A percentile compares a stretch with the other conserved stretches of the same genome.
Evolutionary conservation across 2,329 filamentous ascomycete genomes (phyloP).

Genomic region (Ampelomyces quisqualis): DNA sequence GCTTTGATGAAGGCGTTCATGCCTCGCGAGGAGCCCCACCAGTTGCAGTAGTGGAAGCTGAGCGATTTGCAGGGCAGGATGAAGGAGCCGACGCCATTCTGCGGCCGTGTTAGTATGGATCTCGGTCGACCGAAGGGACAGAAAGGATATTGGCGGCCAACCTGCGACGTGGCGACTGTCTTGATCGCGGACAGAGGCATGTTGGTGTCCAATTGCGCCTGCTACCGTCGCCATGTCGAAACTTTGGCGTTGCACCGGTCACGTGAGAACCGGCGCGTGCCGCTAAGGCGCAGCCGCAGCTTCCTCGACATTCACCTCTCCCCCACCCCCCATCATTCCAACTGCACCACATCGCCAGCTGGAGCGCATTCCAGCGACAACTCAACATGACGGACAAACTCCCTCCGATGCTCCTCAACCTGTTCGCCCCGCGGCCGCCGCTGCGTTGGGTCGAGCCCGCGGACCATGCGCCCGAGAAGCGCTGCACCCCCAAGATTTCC

Average conservation of each 20-base stretch:
- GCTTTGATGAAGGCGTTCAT: conserved; percentile 90
- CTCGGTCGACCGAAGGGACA: background rate
- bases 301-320: conserved; percentile 21
- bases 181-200: conserved; percentile 55
- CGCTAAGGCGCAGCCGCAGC: conserved; percentile 28
- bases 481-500: conserved; percentile 69
- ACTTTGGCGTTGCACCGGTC: conserved; percentile 23
- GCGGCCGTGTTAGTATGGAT: conserved; percentile 15
- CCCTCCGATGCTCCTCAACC: conserved; percentile 84
- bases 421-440: conserved; percentile 92
- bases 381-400: conserved; percentile 89
- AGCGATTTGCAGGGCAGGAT: conserved; percentile 95
- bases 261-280: conserved; percentile 27
- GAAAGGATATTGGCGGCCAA: conserved; percentile 36
- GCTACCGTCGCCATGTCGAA: conserved; percentile 7
- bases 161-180: conserved; percentile 58
- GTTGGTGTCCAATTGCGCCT: conserved; percentile 23
- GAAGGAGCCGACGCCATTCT: conserved; percentile 98
- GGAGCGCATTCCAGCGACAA: conserved; percentile 39
- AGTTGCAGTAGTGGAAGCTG: conserved; percentile 97
- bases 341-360: conserved; percentile 36
- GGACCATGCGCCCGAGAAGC: conserved; percentile 80
- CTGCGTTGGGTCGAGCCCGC: conserved; percentile 83
- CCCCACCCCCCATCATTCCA: conserved; percentile 16
- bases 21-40: conserved; percentile 85